Percentiles rank a stretch among this genome's conserved stretches.
Conservation (phyloP, 345 rosid genomes). For the Linum lewisii region DNA sequence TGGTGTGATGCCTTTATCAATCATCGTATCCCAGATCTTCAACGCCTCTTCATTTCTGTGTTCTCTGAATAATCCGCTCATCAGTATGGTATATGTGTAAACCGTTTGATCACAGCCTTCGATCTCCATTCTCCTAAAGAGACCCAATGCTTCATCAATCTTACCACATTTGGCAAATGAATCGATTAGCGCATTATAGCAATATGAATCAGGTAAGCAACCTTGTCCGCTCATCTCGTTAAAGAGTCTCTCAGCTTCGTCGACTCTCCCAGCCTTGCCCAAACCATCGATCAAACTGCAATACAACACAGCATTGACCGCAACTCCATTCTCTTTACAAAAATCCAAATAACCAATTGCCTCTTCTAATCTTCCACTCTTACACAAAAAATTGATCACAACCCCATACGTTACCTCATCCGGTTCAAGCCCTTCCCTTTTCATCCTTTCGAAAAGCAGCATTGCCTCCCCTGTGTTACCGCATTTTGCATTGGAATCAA, state of each 20-base stretch:
- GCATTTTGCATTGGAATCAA: slow-evolving; percentile 63
- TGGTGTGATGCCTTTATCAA: slow-evolving; percentile 79
- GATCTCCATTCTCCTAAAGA: slow-evolving; percentile 64
- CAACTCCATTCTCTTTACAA: slow-evolving; percentile 39
- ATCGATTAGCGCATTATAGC: slow-evolving; percentile 76
- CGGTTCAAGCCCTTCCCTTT: slow-evolving; percentile 46
- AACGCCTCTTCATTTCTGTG: slow-evolving; percentile 73
- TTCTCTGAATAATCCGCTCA: slow-evolving; percentile 49
- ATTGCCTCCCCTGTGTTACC: slow-evolving; percentile 60
- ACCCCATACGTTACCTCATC: slow-evolving; percentile 74
- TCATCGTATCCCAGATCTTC: slow-evolving; percentile 73
- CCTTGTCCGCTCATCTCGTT: slow-evolving; percentile 63
- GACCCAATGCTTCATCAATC: slow-evolving; percentile 50
- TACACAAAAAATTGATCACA: slow-evolving; percentile 61
- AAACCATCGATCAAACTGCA: slow-evolving; percentile 74
- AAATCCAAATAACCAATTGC: slow-evolving; percentile 43
- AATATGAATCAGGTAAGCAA: slow-evolving; percentile 59
- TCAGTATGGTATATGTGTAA: slow-evolving; percentile 66
- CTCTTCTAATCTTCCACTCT: slow-evolving; percentile 65
- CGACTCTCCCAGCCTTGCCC: slow-evolving; percentile 75
- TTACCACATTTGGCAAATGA: slow-evolving; percentile 50
- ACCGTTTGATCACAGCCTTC: slow-evolving; percentile 74
- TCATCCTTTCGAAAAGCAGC: slow-evolving; percentile 70
- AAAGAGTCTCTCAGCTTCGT: slow-evolving; percentile 68
- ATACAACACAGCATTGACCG: slow-evolving; percentile 60